Evolutionary conservation across 768 basidiomycete genomes (phyloP).

Genomic region (Strobilomyces dryophilus): DNA sequence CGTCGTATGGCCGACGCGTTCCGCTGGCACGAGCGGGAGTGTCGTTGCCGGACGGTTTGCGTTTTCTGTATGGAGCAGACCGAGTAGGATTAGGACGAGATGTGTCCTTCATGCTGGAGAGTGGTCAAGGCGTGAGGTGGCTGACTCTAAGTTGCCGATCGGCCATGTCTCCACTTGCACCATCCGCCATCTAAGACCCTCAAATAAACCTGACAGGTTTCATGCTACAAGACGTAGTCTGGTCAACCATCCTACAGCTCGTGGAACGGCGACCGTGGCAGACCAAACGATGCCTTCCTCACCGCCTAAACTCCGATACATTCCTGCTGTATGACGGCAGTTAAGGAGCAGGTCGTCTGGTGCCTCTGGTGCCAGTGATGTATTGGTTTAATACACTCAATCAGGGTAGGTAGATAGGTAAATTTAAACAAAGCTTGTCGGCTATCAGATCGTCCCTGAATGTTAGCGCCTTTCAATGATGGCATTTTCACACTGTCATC

Average conservation of each 20-base stretch:
- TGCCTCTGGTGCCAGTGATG: too few relatives aligned
- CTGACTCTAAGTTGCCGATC: too few relatives aligned
- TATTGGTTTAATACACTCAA: not conserved
- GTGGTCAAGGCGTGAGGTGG: constrained; percentile 12
- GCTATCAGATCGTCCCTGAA: not conserved
- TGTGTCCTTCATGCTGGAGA: constrained; percentile 23
- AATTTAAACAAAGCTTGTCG: not conserved
- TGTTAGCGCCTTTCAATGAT: not conserved
- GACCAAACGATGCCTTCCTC: too few relatives aligned
- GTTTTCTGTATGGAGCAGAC: constrained; percentile 19
- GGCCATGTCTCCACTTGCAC: too few relatives aligned
- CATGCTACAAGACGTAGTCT: not conserved
- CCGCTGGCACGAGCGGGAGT: constrained; percentile 7
- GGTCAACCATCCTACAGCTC: not conserved
- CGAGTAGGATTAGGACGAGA: constrained; percentile 12
- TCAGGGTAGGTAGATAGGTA: not conserved
- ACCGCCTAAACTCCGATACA: not conserved
- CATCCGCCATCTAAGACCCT: too few relatives aligned
- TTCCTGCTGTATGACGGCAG: not conserved
- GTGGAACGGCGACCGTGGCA: not conserved
- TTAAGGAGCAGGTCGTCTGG: not conserved
- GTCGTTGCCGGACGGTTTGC: not conserved
- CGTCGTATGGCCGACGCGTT: constrained; percentile 13
- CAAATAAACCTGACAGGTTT: not conserved
- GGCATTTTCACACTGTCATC: not conserved